These are phyloP conservation scores for Kalaharituber pfeilii DNA, from an alignment of 2,329 filamentous ascomycete genomes.

Conservation along the genomic window DNA sequence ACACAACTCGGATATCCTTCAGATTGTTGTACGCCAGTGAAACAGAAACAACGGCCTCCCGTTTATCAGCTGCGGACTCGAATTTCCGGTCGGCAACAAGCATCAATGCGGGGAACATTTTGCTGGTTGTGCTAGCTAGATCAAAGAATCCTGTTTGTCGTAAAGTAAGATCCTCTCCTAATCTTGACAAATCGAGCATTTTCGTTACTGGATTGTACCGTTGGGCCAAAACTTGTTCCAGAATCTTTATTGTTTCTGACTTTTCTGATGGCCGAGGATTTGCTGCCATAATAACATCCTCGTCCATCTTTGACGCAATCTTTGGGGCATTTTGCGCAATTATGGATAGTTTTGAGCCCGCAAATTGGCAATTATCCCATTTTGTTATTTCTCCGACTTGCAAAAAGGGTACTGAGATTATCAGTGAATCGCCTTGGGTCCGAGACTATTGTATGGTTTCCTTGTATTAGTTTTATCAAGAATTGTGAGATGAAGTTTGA, in stretches of 20 bases:
- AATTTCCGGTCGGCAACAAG: constrained; percentile 65
- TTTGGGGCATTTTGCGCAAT: constrained; percentile 1
- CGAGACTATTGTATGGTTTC: constrained; percentile 49
- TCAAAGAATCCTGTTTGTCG: constrained; percentile 59
- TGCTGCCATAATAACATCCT: constrained; percentile 13
- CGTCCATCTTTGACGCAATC: constrained; percentile 8
- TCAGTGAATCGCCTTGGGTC: constrained; percentile 49
- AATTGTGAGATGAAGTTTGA: constrained; percentile 27
- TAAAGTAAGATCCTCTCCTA: constrained; percentile 56
- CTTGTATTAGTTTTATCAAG: constrained; percentile 5
- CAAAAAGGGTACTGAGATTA: constrained; percentile 47
- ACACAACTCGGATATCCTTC: constrained; percentile 52
- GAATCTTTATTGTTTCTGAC: constrained; percentile 33
- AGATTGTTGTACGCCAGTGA: constrained; percentile 68
- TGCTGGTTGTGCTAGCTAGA: constrained; percentile 51
- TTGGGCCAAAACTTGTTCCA: constrained; percentile 52
- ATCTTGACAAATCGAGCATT: constrained; percentile 63
- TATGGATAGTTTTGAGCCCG: constrained; percentile 41
- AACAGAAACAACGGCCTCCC: constrained; percentile 63
- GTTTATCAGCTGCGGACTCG: constrained; percentile 51
- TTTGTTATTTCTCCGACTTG: constrained; percentile 48
- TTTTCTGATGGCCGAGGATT: constrained; percentile 12
- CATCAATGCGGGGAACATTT: constrained; percentile 88
- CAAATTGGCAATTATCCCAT: constrained; percentile 51
- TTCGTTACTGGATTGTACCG: constrained; percentile 58